Conservation (phyloP, 2,329 filamentous ascomycete species). For the Ascosphaera pollenicola region DNA sequence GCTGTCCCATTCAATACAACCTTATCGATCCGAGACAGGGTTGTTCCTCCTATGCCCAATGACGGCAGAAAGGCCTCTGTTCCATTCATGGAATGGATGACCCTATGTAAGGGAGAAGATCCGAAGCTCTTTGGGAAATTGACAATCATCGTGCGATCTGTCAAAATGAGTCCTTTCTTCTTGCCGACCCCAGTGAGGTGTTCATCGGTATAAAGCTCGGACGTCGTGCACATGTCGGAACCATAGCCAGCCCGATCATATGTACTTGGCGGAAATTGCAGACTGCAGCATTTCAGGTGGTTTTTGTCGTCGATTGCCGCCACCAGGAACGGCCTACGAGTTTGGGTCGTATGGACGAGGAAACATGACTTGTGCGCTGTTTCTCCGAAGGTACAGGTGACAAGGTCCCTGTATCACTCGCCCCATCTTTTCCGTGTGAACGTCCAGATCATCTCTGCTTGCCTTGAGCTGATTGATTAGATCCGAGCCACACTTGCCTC, state of each 20-base stretch:
- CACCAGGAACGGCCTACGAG: background rate
- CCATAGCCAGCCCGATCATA: background rate
- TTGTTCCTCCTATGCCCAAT: too few relatives aligned
- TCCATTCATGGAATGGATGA: too few relatives aligned
- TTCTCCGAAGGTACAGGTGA: background rate
- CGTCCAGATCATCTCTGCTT: background rate
- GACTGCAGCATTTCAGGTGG: background rate
- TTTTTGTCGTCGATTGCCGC: background rate
- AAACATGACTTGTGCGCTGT: background rate
- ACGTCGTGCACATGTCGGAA: background rate
- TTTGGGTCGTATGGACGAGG: background rate
- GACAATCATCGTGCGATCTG: background rate
- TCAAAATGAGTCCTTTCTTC: background rate
- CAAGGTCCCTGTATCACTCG: background rate
- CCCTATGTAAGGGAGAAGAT: too few relatives aligned
- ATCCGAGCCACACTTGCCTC: background rate
- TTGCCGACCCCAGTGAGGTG: background rate
- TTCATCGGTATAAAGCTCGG: background rate
- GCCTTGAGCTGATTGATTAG: too few relatives aligned
- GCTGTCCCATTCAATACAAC: background rate
- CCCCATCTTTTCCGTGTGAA: background rate
- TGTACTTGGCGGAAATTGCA: background rate
- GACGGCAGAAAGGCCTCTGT: too few relatives aligned
- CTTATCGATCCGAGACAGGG: conserved; percentile 2
- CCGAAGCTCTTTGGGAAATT: background rate